Percentiles rank a stretch among this genome's conserved stretches.
These are phyloP conservation scores for Penicillium sp. DNA, from an alignment of 2,329 filamentous ascomycete species.

Conservation along the genomic window DNA sequence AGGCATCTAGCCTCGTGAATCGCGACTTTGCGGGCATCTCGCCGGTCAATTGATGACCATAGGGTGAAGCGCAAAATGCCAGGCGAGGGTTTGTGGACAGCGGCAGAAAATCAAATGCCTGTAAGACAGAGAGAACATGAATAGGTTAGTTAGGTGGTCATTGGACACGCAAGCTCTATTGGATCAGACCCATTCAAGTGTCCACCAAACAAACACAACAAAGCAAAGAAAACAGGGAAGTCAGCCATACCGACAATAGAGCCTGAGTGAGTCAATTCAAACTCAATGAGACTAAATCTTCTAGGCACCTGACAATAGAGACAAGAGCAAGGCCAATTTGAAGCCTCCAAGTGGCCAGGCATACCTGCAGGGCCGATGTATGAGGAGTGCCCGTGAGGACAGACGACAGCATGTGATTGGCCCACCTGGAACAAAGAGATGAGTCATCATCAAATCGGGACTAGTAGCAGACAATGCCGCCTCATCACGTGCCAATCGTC, in stretches of 20 bases:
- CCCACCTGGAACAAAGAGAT: background rate
- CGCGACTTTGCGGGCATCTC: conserved; percentile 85
- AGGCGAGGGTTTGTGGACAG: conserved; percentile 3
- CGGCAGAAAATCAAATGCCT: conserved; percentile 7
- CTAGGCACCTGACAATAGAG: conserved; percentile 1
- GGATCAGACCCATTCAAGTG: background rate
- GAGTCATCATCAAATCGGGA: conserved; percentile 9
- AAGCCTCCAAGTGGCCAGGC: background rate
- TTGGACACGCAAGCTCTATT: conserved; percentile 15
- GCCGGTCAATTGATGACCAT: conserved; percentile 31
- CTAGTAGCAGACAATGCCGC: background rate
- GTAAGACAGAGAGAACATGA: conserved; percentile 7
- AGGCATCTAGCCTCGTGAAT: conserved; percentile 95
- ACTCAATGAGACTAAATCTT: conserved; percentile 1
- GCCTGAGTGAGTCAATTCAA: conserved; percentile 11
- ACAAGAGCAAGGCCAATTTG: conserved; percentile 1
- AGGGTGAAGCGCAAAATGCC: conserved; percentile 11
- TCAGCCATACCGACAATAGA: background rate
- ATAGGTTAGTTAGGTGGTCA: conserved; percentile 14
- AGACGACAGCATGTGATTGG: conserved; percentile 34
- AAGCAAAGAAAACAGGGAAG: background rate
- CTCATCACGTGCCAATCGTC: conserved; percentile 28
- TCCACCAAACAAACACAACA: background rate
- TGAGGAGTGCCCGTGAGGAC: conserved; percentile 27
- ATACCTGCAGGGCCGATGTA: conserved; percentile 19